These are phyloP conservation scores for Gracilaria vermiculophylla DNA, from an alignment of 23 red algal genomes.

Conservation along the genomic window DNA sequence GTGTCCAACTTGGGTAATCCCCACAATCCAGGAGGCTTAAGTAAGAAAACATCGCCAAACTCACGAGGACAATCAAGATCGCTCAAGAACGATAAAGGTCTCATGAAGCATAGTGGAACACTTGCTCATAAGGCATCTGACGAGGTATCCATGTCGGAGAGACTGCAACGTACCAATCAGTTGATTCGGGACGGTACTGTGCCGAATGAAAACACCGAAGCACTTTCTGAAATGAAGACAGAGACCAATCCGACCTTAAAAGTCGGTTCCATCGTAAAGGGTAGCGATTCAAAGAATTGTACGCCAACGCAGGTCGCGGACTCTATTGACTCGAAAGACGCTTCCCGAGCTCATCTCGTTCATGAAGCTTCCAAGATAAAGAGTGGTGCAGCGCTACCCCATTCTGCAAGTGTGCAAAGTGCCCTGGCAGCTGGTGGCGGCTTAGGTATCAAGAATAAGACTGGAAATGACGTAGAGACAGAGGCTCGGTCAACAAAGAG, in stretches of 20 bases:
- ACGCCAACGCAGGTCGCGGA: neutral
- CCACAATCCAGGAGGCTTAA: no score
- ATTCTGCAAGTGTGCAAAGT: neutral
- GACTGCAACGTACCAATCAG: neutral
- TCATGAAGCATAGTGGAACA: neutral
- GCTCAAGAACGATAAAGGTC: neutral
- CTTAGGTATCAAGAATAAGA: neutral
- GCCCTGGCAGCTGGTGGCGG: neutral
- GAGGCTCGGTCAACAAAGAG: slow-evolving; percentile 52
- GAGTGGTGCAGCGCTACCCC: neutral
- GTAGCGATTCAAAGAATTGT: neutral
- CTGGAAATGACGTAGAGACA: neutral
- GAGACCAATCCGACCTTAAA: neutral
- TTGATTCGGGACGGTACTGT: neutral
- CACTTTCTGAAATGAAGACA: neutral
- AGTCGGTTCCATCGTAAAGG: neutral
- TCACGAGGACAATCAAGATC: neutral
- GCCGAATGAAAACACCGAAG: neutral
- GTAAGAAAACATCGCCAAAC: neutral
- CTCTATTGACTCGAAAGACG: neutral
- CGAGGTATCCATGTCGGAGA: neutral
- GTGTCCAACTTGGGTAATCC: neutral
- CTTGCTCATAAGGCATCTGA: neutral
- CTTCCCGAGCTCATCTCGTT: neutral
- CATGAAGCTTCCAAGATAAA: neutral